Evolutionary conservation across 176 grass and related monocot genomes (phyloP), one percentile per base, ranked within the genome.

Genomic region (Oryza punctata): DNA sequence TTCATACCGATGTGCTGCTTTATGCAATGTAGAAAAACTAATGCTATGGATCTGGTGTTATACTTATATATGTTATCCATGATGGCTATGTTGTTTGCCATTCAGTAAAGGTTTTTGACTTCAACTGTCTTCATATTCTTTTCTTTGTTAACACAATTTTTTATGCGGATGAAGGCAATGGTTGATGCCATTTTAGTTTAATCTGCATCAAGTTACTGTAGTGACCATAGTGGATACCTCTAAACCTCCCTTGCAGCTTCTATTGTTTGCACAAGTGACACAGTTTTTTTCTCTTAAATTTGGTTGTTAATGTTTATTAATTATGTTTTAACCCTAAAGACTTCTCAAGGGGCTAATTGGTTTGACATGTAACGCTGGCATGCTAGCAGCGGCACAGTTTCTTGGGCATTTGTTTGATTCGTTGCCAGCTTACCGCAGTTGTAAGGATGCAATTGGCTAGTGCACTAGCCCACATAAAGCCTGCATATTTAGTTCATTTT

Each of bases 11-110:
- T 70, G 46, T 76, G 33, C 44, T 82, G 40, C 66, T 40, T 63
- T 38, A 25, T 88, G n/a, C 54, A 71, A 29, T 52, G 28, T 76
- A 69, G 50, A 72, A 88, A 77, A 65, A 70, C 28, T 47, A 33
- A 70, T 71, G 40, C 54, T 65, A 28, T 64, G 23, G 32, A 18
- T 72, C 65, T 23, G 15, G 29, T 29, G 19, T 19, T 83, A 44
- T 72, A 77, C 19, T 49, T 82, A 69, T 46, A 30, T 8, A 69
- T 63, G n/a, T 76, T 70, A 69, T 28, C 25, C 16, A 19, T 13
- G 5, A 46, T 66, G 61, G 16, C 16, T 40, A 14, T 63, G 23
- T 44, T 32, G 21, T 75, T 44, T 61, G 44, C 61, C 21, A 33
- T 1, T 76, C 18, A 63, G 12, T 25, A 49, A 45, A 41, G 75